Percentiles rank a stretch among this genome's conserved stretches.
phyloP scores from a whole-genome alignment of 139 green algal species.

The Tetraselmis chui region DNA sequence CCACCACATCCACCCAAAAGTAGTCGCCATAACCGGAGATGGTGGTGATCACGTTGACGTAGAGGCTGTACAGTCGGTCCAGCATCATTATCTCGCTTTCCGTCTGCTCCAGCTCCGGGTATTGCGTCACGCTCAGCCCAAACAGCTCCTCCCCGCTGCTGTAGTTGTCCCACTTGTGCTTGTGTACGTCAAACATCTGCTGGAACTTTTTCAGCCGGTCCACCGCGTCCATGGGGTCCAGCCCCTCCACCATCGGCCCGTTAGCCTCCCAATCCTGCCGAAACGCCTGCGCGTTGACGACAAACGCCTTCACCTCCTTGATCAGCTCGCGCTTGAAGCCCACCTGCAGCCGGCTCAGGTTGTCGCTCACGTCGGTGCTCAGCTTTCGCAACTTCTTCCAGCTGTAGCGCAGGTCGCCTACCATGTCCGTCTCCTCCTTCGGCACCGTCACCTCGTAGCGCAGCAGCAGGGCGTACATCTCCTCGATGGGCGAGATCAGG shows the following conservation, averaged over 20 bases:
- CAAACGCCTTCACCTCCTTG: constrained; percentile 81
- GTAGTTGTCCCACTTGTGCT: constrained; percentile 73
- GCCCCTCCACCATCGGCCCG: constrained; percentile 78
- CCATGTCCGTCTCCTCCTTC: constrained; percentile 85
- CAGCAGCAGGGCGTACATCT: constrained; percentile 85
- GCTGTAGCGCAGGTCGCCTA: constrained; percentile 78
- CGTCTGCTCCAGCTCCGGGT: constrained; percentile 81
- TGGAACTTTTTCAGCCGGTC: constrained; percentile 87
- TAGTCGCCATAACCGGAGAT: constrained; percentile 80
- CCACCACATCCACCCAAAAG: constrained; percentile 85
- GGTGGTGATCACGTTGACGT: constrained; percentile 83
- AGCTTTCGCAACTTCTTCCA: constrained; percentile 89
- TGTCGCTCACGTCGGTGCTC: constrained; percentile 68
- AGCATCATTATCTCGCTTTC: constrained; percentile 79
- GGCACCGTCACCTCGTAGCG: constrained; percentile 82
- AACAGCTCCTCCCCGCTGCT: constrained; percentile 85
- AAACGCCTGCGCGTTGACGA: constrained; percentile 71
- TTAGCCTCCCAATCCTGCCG: constrained; percentile 72
- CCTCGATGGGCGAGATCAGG: constrained; percentile 82
- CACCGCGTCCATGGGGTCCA: constrained; percentile 85
- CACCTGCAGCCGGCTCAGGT: constrained; percentile 70
- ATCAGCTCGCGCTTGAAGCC: constrained; percentile 87
- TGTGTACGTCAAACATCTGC: constrained; percentile 75
- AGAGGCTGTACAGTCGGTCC: constrained; percentile 78
- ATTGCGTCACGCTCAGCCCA: constrained; percentile 77